Conservation (phyloP, 768 basidiomycete genomes). For the Mycena maculata region DNA sequence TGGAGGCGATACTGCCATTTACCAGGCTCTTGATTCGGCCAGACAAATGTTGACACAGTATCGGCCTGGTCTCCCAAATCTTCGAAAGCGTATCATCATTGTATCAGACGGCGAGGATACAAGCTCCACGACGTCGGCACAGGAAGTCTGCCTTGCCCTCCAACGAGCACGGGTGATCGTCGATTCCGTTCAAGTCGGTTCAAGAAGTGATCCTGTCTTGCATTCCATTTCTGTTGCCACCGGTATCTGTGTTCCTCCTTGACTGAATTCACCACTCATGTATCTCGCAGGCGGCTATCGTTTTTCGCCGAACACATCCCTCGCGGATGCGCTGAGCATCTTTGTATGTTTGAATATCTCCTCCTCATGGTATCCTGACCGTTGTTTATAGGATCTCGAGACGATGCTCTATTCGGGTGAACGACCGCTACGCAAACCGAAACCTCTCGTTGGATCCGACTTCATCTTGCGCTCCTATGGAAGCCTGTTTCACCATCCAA, state of each 20-base stretch:
- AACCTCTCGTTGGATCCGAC: constrained; percentile 9
- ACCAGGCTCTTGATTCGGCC: constrained; percentile 43
- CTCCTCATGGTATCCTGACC: neutral
- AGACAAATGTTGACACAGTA: constrained; percentile 34
- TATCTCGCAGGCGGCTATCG: constrained; percentile 42
- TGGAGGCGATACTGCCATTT: constrained; percentile 41
- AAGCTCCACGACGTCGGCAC: constrained; percentile 27
- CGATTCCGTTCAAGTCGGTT: constrained; percentile 45
- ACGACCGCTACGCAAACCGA: constrained; percentile 31
- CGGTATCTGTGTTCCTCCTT: constrained; percentile 25
- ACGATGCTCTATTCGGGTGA: constrained; percentile 44
- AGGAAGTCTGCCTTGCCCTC: constrained; percentile 37
- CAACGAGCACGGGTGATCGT: constrained; percentile 38
- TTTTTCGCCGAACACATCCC: constrained; percentile 41
- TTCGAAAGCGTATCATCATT: constrained; percentile 42
- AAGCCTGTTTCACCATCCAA: constrained; percentile 20
- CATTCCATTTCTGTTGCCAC: constrained; percentile 45
- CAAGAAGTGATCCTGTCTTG: constrained; percentile 27
- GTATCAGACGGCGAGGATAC: constrained; percentile 46
- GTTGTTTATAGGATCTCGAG: constrained; percentile 41
- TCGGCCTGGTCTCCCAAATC: constrained; percentile 39
- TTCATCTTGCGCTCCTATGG: constrained; percentile 21
- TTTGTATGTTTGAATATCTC: constrained; percentile 33
- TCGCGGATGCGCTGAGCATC: constrained; percentile 45
- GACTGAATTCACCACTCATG: neutral